Evolutionary conservation across 139 green algal genomes (phyloP).

Genomic region (Ettlia oleoabundans): DNA sequence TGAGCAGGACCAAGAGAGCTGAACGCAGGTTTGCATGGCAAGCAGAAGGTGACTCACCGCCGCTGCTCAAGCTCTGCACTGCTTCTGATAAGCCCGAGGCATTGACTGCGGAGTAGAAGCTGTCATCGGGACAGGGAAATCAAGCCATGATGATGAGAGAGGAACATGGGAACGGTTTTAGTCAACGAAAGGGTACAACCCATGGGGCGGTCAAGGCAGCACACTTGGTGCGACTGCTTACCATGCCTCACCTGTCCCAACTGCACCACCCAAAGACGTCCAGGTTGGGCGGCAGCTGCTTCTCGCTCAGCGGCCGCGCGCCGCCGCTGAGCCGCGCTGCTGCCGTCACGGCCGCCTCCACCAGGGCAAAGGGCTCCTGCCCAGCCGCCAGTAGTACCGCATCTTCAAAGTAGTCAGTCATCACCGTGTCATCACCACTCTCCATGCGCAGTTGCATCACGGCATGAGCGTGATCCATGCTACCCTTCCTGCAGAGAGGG

Average conservation of each 20-base stretch:
- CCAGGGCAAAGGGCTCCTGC: conserved; percentile 63
- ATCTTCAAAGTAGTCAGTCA: conserved; percentile 35
- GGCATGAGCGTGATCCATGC: conserved; percentile 30
- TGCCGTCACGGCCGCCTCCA: conserved; percentile 66
- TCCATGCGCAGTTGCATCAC: conserved; percentile 78
- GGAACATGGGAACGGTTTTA: too few relatives aligned
- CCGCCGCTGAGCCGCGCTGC: conserved; percentile 76
- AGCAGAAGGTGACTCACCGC: too few relatives aligned
- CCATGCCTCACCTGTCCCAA: conserved; percentile 41
- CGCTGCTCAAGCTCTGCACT: conserved; percentile 40
- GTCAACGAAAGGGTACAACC: too few relatives aligned
- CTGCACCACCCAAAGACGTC: conserved; percentile 95
- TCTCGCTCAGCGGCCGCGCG: conserved; percentile 64
- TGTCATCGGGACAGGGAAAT: neutral
- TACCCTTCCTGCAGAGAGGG: conserved; percentile 25
- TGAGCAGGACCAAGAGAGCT: too few relatives aligned
- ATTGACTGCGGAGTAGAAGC: conserved; percentile 93
- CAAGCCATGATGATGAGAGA: too few relatives aligned
- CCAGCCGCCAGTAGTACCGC: conserved; percentile 53
- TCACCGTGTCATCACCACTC: conserved; percentile 65
- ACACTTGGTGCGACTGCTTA: too few relatives aligned
- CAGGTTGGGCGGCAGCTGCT: conserved; percentile 77
- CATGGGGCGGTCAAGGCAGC: too few relatives aligned
- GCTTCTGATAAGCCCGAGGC: conserved; percentile 55
- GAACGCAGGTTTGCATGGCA: too few relatives aligned